Percentiles rank a stretch among this genome's conserved stretches.
Evolutionary conservation across 2,329 filamentous ascomycete genomes (phyloP).

Genomic region (Fusarium musae): DNA sequence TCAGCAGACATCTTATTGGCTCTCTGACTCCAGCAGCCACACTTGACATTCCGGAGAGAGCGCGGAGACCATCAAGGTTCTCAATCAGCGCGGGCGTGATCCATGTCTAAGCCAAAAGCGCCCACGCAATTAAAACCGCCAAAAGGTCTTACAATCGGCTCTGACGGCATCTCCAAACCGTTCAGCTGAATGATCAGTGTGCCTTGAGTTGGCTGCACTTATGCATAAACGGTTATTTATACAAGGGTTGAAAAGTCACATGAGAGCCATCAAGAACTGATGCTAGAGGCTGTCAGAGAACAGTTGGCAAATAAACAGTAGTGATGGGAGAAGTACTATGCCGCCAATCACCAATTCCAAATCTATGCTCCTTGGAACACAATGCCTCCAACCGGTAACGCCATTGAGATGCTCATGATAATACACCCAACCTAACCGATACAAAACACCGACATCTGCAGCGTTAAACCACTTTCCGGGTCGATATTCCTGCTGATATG

Average conservation of each 20-base stretch:
- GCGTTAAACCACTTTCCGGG: neutral
- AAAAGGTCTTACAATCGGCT: slow-evolving; percentile 32
- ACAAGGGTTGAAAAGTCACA: neutral
- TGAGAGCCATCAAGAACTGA: neutral
- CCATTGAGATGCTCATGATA: slow-evolving; percentile 29
- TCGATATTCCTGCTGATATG: slow-evolving; percentile 17
- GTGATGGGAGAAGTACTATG: neutral
- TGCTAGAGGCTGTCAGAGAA: neutral
- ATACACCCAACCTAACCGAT: slow-evolving; percentile 3
- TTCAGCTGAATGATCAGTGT: neutral
- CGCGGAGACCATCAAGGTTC: slow-evolving; percentile 45
- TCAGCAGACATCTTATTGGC: slow-evolving; percentile 22
- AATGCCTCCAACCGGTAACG: slow-evolving; percentile 22
- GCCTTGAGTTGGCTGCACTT: neutral
- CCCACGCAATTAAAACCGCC: slow-evolving; percentile 16
- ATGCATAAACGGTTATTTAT: neutral
- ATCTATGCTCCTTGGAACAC: slow-evolving; percentile 4
- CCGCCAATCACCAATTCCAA: neutral
- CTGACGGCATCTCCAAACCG: slow-evolving; percentile 31
- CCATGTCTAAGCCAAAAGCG: slow-evolving; percentile 13
- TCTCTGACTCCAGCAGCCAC: slow-evolving; percentile 32
- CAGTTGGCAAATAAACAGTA: neutral
- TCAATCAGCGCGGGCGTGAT: slow-evolving; percentile 22
- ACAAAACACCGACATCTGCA: slow-evolving; percentile 1
- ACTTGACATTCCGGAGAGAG: slow-evolving; percentile 9